These are phyloP conservation scores for Xylaria longipes DNA, from an alignment of 495 filamentous ascomycete species.

Conservation along the genomic window DNA sequence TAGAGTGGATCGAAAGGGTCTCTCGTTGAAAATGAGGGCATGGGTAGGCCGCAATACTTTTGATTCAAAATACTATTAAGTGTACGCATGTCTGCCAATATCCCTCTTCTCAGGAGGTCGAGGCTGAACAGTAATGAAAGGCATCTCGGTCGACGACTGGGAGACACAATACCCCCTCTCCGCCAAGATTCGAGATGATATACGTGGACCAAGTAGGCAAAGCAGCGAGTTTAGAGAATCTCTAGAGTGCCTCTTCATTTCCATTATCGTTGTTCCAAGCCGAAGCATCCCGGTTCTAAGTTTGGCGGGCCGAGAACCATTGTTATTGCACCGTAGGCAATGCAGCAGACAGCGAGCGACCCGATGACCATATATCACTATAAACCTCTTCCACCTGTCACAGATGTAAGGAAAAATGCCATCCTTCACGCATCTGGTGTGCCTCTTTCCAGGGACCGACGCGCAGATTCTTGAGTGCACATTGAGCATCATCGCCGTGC, in stretches of 20 bases:
- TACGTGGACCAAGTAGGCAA: conserved; percentile 13
- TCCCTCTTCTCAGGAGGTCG: not conserved
- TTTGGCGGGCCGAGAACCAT: not conserved
- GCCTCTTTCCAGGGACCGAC: conserved; percentile 23
- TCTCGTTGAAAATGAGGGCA: not conserved
- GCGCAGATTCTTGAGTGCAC: conserved; percentile 23
- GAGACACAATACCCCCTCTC: not conserved
- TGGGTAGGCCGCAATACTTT: not conserved
- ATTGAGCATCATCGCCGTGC: conserved; percentile 19
- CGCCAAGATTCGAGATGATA: not conserved
- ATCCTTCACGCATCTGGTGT: conserved; percentile 22
- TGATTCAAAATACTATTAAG: not conserved
- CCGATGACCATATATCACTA: conserved; percentile 23
- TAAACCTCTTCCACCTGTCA: conserved; percentile 16
- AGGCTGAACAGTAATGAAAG: not conserved
- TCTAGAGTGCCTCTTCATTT: not conserved
- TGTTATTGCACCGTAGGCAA: too few species aligned
- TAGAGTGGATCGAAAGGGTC: not conserved
- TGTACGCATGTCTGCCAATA: not conserved
- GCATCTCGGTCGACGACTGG: not conserved
- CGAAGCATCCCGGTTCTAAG: not conserved
- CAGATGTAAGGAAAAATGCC: conserved; percentile 1
- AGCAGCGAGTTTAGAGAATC: not conserved
- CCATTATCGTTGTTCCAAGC: not conserved
- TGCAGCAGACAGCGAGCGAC: not conserved